Conservation (phyloP, 2,329 filamentous ascomycete genomes). For the Aquanectria penicillioides region DNA sequence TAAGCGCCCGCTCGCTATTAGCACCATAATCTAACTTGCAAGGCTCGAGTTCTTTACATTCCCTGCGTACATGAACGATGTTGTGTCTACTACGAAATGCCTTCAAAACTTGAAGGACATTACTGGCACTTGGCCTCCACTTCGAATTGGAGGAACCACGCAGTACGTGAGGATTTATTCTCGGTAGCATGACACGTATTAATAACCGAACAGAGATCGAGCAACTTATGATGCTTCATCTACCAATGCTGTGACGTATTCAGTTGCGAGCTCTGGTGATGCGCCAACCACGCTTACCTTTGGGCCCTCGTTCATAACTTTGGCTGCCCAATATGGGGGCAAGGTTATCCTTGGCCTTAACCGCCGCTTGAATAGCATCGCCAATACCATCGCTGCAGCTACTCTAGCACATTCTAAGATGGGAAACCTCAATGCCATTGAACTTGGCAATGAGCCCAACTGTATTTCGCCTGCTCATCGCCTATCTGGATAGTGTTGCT, state of each 20-base stretch:
- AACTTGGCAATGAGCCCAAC: conserved; percentile 67
- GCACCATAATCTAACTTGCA: background rate
- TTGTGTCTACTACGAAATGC: conserved; percentile 60
- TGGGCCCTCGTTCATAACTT: conserved; percentile 61
- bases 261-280: conserved; percentile 56
- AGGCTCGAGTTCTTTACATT: conserved; percentile 67
- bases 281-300: conserved; percentile 62
- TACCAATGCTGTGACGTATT: conserved; percentile 59
- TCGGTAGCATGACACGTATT: background rate
- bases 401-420: conserved; percentile 55
- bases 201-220: conserved; percentile 49
- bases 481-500: background rate
- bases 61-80: conserved; percentile 63
- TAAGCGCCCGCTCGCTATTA: conserved; percentile 36
- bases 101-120: conserved; percentile 61
- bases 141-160: conserved; percentile 68
- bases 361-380: conserved; percentile 60
- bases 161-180: conserved; percentile 44
- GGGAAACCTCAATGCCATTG: conserved; percentile 61
- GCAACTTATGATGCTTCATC: conserved; percentile 60
- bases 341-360: conserved; percentile 64
- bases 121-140: conserved; percentile 61
- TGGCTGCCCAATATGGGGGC: conserved; percentile 60
- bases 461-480: conserved; percentile 48
- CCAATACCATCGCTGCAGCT: conserved; percentile 65